These are phyloP conservation scores for Thelephora terrestris DNA, from an alignment of 1,284 basidiomycete species.

Conservation along the genomic window DNA sequence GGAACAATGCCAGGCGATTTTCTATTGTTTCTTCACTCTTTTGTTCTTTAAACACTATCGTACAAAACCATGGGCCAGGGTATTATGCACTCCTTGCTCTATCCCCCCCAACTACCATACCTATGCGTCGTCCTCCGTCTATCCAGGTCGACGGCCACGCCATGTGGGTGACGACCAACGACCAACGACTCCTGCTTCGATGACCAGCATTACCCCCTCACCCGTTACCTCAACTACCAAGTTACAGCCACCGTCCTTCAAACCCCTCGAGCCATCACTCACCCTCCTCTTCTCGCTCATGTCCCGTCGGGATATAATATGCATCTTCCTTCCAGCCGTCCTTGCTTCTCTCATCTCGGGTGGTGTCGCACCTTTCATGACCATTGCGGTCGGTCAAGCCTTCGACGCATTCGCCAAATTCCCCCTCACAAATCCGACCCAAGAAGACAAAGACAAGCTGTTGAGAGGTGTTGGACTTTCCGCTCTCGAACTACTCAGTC, in stretches of 20 bases:
- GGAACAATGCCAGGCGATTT: too few species aligned
- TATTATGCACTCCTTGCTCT: constrained; percentile 10
- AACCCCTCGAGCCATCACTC: constrained; percentile 37
- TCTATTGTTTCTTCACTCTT: too few species aligned
- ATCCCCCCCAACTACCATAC: constrained; percentile 14
- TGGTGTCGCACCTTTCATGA: constrained; percentile 88
- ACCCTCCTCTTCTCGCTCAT: constrained; percentile 60
- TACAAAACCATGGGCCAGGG: too few species aligned
- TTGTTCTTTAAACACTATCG: too few species aligned
- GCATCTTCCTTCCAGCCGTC: constrained; percentile 66
- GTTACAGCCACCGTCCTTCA: constrained; percentile 20
- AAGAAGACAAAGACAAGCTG: constrained; percentile 42
- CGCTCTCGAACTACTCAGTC: constrained; percentile 60
- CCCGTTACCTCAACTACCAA: constrained; percentile 18
- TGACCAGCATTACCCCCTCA: constrained; percentile 13
- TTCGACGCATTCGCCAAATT: constrained; percentile 71
- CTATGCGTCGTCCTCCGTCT: constrained; percentile 27
- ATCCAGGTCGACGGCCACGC: constrained; percentile 24
- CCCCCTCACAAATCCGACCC: constrained; percentile 35
- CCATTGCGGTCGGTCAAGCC: constrained; percentile 76
- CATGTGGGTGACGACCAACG: constrained; percentile 20
- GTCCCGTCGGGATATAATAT: constrained; percentile 40
- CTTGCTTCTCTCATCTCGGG: constrained; percentile 61
- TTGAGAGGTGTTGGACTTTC: constrained; percentile 49
- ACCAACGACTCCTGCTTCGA: constrained; percentile 17